These are phyloP conservation scores for Candida incommunis DNA, from an alignment of 805 yeast genomes.

Conservation along the genomic window DNA sequence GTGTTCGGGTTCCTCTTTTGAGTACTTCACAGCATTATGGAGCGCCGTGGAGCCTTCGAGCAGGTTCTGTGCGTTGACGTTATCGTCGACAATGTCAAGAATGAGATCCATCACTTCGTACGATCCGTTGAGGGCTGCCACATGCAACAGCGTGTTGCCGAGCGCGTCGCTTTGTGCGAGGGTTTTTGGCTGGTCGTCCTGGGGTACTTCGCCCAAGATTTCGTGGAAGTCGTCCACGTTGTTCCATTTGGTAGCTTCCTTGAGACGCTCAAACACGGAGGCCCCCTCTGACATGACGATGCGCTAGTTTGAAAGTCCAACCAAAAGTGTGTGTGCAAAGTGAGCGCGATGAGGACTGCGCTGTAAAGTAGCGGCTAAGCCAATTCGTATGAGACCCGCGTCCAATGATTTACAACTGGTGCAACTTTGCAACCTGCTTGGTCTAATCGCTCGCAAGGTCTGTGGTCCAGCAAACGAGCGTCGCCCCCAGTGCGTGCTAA, in stretches of 20 bases:
- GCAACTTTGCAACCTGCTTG: too few relatives aligned
- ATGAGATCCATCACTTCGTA: slow-evolving; percentile 71
- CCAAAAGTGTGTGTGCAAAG: background rate
- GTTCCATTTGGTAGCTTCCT: slow-evolving; percentile 1
- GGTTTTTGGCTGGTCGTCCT: background rate
- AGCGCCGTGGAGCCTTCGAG: slow-evolving; percentile 77
- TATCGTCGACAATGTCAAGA: slow-evolving; percentile 80
- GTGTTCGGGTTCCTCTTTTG: slow-evolving; percentile 70
- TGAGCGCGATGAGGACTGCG: background rate
- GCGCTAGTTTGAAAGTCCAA: background rate
- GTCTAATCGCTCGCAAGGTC: too few relatives aligned
- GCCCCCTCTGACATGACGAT: background rate
- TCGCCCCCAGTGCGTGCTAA: too few relatives aligned
- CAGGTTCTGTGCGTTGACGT: slow-evolving; percentile 66
- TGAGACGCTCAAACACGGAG: slow-evolving; percentile 1
- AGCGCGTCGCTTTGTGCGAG: slow-evolving; percentile 36
- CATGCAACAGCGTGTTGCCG: slow-evolving; percentile 69
- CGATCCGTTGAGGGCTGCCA: slow-evolving; percentile 70
- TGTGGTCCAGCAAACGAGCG: too few relatives aligned
- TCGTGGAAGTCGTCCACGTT: background rate
- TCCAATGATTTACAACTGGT: too few relatives aligned
- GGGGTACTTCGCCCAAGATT: slow-evolving; percentile 1
- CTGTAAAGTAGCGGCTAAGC: too few relatives aligned
- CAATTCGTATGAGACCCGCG: too few relatives aligned
- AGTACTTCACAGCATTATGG: slow-evolving; percentile 69